Evolutionary conservation across 495 filamentous ascomycete species (phyloP), one percentile per base, ranked within the genome.

Genomic region (Lasiosphaeria ovina): DNA sequence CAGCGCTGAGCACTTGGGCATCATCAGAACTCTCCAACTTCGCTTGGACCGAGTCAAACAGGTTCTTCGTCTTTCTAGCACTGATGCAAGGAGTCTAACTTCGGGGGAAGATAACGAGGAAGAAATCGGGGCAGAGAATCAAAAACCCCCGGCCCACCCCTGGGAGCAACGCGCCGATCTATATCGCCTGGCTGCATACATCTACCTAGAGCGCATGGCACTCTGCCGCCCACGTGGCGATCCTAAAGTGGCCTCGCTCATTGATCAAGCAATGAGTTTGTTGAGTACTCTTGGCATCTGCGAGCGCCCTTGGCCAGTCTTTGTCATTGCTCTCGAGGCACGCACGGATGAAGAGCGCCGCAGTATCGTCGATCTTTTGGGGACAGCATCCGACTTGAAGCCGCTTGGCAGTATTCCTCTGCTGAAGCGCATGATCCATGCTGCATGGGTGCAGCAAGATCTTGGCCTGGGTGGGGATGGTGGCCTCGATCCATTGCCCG

Each of bases 191-290:
- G 55, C 65, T 0, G 51, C 59, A 4, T 35, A 56, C 42, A 60
- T 67, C 44, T 67, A 67, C 51, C 58, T 67, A 6, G 35, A 52
- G 34, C 65, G 65, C 53, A 54, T 59, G 51, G 65, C 58, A 3
- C 48, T 50, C 16, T 49, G 55, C 31, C 45, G 45, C 8, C 59
- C 58, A 0, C 51, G 35, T 9, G 48, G 17, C 16, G 33, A 52
- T n/a, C 32, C 51, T 6, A n/a, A 16, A 3, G 60, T 62, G 6
- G 31, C 31, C 3, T 31, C 55, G 1, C 55, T 60, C 3, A 11
- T 67, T 4, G 51, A 57, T 35, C 31, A 62, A 16, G 58, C 59
- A 3, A n/a, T 62, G 5, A 3, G 24, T 14, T 3, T 56, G 6
- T n/a, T 62, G 12, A 36, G 48, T 1, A 8, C 9, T 6, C 32